These are phyloP conservation scores for Catenaria anguillulae DNA, from an alignment of 371 early-diverging fungal species.

Conservation along the genomic window DNA sequence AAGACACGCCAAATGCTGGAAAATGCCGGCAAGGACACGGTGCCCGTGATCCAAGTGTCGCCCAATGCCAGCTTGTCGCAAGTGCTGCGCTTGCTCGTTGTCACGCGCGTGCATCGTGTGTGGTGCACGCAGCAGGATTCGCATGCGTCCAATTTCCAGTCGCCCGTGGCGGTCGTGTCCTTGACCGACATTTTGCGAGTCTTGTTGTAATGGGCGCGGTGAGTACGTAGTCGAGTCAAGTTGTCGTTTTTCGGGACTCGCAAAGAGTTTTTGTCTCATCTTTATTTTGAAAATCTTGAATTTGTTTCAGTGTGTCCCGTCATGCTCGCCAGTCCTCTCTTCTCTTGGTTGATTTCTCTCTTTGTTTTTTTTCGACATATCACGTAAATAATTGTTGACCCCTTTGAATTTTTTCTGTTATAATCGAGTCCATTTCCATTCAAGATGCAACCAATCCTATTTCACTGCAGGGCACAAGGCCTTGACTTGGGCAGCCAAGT, in stretches of 20 bases:
- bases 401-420: no score
- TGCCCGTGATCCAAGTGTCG: constrained; percentile 5
- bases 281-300: no score
- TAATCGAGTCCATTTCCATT: no score
- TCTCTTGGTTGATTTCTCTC: not conserved
- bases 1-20: constrained; percentile 7
- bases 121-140: not conserved
- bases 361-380: not conserved
- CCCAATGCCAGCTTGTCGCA: not conserved
- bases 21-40: constrained; percentile 2
- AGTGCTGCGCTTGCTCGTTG: constrained; percentile 1
- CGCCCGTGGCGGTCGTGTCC: constrained; percentile 31
- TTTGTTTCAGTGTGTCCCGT: no score
- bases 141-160: not conserved
- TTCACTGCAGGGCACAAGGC: no score
- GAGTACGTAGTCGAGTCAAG: not conserved
- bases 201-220: constrained; percentile 22
- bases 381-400: no score
- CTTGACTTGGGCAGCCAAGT: no score
- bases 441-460: no score
- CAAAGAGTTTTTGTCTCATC: no score
- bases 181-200: constrained; percentile 54
- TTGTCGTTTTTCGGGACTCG: no score
- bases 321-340: no score
- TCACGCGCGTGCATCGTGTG: not conserved